A percentile compares a stretch with the other conserved stretches of the same genome.
Evolutionary conservation across 768 basidiomycete species (phyloP).

Genomic region (Cystobasidium onofrii): DNA sequence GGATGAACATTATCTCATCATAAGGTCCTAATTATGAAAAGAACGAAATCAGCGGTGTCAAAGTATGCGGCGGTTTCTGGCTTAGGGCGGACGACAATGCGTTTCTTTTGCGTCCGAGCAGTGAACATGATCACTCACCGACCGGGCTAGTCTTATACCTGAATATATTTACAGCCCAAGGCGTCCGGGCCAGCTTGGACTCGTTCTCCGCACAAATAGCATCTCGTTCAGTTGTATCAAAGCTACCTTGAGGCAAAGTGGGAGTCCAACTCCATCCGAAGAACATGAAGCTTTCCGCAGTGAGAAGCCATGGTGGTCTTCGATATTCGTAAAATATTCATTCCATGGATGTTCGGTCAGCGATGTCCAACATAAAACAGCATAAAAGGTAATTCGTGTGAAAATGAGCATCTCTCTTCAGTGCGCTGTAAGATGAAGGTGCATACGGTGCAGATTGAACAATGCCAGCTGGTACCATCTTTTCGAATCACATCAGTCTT

Average conservation of each 20-base stretch:
- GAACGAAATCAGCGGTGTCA: too few relatives aligned
- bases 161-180: constrained; percentile 15
- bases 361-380: too few relatives aligned
- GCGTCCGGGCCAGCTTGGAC: constrained; percentile 14
- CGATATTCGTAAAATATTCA: neutral
- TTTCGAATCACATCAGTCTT: neutral
- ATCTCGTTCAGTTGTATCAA: neutral
- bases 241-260: neutral
- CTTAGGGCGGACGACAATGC: too few relatives aligned
- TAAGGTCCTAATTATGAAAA: constrained; percentile 18
- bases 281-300: constrained; percentile 12
- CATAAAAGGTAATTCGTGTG: too few relatives aligned
- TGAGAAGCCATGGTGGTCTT: constrained; percentile 17
- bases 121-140: neutral
- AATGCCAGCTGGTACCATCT: neutral
- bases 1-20: constrained; percentile 29
- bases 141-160: constrained; percentile 17
- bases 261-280: constrained; percentile 13
- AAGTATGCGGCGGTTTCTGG: too few relatives aligned
- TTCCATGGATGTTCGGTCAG: too few relatives aligned
- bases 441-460: neutral
- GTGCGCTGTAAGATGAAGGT: too few relatives aligned
- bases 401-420: too few relatives aligned
- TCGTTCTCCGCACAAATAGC: neutral
- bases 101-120: neutral